Conservation (phyloP, 2,329 filamentous ascomycete genomes). For the Plenodomus lindquistii region DNA sequence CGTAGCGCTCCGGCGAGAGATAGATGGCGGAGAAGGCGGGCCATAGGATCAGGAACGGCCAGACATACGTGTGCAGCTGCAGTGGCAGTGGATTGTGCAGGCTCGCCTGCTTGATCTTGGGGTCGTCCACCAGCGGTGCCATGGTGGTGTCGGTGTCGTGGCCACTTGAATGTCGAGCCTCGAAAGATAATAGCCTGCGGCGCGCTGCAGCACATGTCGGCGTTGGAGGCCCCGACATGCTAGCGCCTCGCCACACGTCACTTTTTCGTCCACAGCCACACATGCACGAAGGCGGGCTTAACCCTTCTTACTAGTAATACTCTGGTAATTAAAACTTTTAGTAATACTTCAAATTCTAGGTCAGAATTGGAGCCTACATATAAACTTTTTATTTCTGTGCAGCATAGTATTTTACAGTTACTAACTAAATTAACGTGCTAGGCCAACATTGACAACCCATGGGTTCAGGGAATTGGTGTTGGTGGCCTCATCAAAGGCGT, state of each 20-base stretch:
- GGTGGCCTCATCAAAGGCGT: no score
- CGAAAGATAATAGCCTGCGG: conserved; percentile 7
- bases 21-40: conserved; percentile 89
- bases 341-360: no score
- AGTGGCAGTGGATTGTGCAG: conserved; percentile 84
- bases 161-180: conserved; percentile 15
- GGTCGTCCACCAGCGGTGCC: conserved; percentile 80
- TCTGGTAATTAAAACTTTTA: no score
- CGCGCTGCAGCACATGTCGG: not conserved
- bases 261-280: no score
- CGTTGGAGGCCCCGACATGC: conserved; percentile 6
- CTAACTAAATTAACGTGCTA: no score
- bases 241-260: not conserved
- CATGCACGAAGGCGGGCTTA: no score
- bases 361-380: no score
- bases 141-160: conserved; percentile 30
- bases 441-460: no score
- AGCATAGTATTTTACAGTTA: no score
- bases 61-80: conserved; percentile 84
- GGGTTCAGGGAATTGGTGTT: no score
- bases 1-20: conserved; percentile 79
- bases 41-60: conserved; percentile 92
- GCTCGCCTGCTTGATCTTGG: conserved; percentile 84
- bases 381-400: no score
- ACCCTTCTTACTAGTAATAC: no score